phyloP scores from a whole-genome alignment of 805 yeast species.

The Kodamaea sagamina region DNA sequence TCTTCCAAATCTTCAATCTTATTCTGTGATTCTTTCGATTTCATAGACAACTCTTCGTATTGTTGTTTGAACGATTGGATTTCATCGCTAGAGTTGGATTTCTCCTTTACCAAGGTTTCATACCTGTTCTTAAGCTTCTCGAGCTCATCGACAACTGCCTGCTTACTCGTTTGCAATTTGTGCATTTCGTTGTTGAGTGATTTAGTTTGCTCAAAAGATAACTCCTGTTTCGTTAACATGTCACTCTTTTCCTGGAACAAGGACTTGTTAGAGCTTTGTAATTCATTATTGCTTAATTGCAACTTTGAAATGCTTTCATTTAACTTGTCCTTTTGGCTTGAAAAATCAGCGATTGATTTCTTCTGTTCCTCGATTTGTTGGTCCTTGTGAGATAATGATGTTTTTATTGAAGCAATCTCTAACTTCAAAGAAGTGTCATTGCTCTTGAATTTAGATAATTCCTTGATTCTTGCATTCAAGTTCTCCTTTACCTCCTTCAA shows the following conservation, averaged over 20 bases:
- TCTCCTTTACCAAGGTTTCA: slow-evolving; percentile 36
- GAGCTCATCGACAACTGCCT: slow-evolving; percentile 38
- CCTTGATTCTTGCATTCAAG: slow-evolving; percentile 33
- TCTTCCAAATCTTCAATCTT: slow-evolving; percentile 72
- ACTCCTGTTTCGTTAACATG: slow-evolving; percentile 45
- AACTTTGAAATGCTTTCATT: slow-evolving; percentile 41
- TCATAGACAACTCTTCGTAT: slow-evolving; percentile 69
- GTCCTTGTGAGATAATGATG: slow-evolving; percentile 49
- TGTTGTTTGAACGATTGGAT: slow-evolving; percentile 55
- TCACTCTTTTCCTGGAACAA: slow-evolving; percentile 42
- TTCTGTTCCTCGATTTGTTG: slow-evolving; percentile 40
- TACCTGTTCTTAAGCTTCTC: slow-evolving; percentile 42
- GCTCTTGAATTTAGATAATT: slow-evolving; percentile 31
- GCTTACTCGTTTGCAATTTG: slow-evolving; percentile 46
- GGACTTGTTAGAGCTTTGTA: slow-evolving; percentile 35
- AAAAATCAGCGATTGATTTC: slow-evolving; percentile 25
- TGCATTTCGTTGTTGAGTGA: slow-evolving; percentile 37
- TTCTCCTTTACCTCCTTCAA: slow-evolving; percentile 40
- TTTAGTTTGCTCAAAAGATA: slow-evolving; percentile 29
- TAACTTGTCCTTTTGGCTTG: slow-evolving; percentile 41
- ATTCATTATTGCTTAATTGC: slow-evolving; percentile 42
- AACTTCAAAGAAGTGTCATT: slow-evolving; percentile 49
- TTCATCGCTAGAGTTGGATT: slow-evolving; percentile 42
- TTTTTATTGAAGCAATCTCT: slow-evolving; percentile 48
- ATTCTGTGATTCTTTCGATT: slow-evolving; percentile 62